Percentiles rank a stretch among this genome's conserved stretches.
phyloP scores from a whole-genome alignment of 1,139 yeast genomes.

The Diutina sp. region DNA sequence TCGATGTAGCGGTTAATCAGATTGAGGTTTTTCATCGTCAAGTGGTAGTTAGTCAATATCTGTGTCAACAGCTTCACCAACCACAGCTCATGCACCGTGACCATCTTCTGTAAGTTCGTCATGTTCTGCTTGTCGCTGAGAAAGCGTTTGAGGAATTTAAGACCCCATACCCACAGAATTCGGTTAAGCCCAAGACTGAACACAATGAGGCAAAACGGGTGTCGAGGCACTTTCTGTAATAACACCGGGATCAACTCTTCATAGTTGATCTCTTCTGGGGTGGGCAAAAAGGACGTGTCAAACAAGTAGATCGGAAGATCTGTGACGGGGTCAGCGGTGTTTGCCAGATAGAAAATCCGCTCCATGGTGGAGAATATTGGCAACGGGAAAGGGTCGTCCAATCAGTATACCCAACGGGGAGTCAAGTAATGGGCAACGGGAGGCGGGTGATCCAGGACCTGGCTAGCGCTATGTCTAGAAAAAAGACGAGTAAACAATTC shows the following conservation, averaged over 20 bases:
- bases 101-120: slow-evolving; percentile 40
- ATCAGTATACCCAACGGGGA: neutral
- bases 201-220: slow-evolving; percentile 53
- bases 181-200: slow-evolving; percentile 65
- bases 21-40: slow-evolving; percentile 20
- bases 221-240: slow-evolving; percentile 34
- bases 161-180: slow-evolving; percentile 65
- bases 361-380: slow-evolving; percentile 18
- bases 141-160: slow-evolving; percentile 59
- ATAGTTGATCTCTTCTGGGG: slow-evolving; percentile 32
- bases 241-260: slow-evolving; percentile 28
- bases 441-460: neutral
- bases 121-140: slow-evolving; percentile 35
- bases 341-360: slow-evolving; percentile 46
- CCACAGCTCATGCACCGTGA: slow-evolving; percentile 89
- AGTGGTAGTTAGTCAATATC: slow-evolving; percentile 41
- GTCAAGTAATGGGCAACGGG: no score
- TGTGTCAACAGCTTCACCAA: slow-evolving; percentile 72
- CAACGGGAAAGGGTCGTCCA: neutral
- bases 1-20: slow-evolving; percentile 19
- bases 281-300: slow-evolving; percentile 65
- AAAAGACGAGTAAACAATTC: neutral
- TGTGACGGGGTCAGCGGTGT: slow-evolving; percentile 45
- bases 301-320: slow-evolving; percentile 57
- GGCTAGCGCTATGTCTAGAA: neutral